Base-by-base conservation (phyloP, 805 yeast species). In the Kregervanrija fluxuum region DNA sequence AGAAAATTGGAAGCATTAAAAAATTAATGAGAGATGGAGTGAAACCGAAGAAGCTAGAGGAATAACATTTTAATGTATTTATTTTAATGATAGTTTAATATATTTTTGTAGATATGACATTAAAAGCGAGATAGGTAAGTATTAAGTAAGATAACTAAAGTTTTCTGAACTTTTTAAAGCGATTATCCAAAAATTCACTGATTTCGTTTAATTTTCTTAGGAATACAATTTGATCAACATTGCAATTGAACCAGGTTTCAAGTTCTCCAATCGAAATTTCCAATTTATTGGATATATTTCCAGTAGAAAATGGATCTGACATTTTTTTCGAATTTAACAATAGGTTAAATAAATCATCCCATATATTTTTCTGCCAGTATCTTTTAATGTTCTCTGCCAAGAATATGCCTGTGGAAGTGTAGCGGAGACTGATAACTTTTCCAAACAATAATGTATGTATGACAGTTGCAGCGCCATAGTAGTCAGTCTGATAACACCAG, bases 401-500 rank as follows among this genome's bases (percentile, higher is more conserved):
- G n/a, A 56, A 61, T 3, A 48, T 49, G 0, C 63, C 66, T 8
- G 60, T 49, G 14, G 39, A 47, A 5, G 46, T 54, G 5, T 58
- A 55, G 11, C 30, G 16, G 1, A 57, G 59, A 40, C 74, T 75
- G 30, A 88, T 80, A 44, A 73, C 71, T 11, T 70, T 67, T 0
- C 95, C 95, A 67, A 80, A 88, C 13, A 89, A 65, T 71, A 89
- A 64, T 0, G 80, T 72, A 54, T 88, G 91, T 2, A 87, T 66
- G 0, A 85, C 75, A 32, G 79, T 74, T 0, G 96, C 96, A 14
- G 86, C 49, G 0, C 96, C 96, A 59, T 74, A 84, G 57, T 87
- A 87, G 63, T 89, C 97, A 3, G 82, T 80, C 57, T 89, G 88
- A 55, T 73, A 85, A 2, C 77, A 74, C 95, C 95, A 89, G 0